Conservation (phyloP, 805 yeast genomes). For the Candida jianshihensis region DNA sequence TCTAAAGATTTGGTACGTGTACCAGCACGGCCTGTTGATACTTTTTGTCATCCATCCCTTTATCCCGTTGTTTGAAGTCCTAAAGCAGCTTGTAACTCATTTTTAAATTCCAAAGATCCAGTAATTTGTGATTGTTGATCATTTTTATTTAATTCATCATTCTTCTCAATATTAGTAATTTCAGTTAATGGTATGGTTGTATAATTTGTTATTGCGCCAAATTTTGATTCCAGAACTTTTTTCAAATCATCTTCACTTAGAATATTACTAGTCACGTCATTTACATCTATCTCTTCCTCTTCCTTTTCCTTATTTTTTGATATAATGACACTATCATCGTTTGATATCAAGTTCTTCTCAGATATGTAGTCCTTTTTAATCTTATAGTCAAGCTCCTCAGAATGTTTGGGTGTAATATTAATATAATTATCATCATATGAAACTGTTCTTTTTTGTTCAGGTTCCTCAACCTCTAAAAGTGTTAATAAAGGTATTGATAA, state of each 20-base stretch:
- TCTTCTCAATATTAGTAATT: background rate
- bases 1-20: too few species aligned
- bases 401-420: constrained; percentile 5
- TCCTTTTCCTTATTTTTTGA: constrained; percentile 6
- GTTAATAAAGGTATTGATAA: constrained; percentile 22
- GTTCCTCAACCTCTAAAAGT: constrained; percentile 18
- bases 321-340: constrained; percentile 21
- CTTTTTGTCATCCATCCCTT: too few species aligned
- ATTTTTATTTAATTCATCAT: background rate
- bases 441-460: constrained; percentile 4
- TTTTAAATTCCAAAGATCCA: background rate
- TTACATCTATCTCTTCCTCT: too few species aligned
- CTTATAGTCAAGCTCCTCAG: background rate
- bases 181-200: constrained; percentile 2
- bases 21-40: too few species aligned
- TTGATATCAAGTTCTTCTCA: constrained; percentile 13
- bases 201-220: constrained; percentile 11
- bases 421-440: constrained; percentile 19
- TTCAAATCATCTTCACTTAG: constrained; percentile 11
- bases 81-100: background rate
- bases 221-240: constrained; percentile 14
- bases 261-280: too few species aligned
- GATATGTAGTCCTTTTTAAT: constrained; percentile 11
- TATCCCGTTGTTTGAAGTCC: background rate
- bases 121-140: background rate